Evolutionary conservation across 352 stramenopile genomes (phyloP), one percentile per base, ranked within the genome.

Genomic region (Phytophthora tentaculata): DNA sequence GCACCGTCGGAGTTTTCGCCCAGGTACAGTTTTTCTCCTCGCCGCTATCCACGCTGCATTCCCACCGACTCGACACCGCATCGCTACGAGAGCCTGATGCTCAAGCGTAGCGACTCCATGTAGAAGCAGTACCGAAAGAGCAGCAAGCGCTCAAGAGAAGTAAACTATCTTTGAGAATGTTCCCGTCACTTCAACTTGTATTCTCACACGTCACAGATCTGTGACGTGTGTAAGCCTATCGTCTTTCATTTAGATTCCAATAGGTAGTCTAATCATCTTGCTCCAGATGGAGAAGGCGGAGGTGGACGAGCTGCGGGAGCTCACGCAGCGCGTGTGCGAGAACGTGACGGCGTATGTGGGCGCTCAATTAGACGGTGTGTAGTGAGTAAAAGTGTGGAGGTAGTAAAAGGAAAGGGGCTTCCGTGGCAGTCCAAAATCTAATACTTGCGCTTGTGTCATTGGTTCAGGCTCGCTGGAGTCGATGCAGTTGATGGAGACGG

Each of bases 271-370:
- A 32, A 19, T 53, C 10, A 52, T 16, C 39, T 20, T 23, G 22
- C 6, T 5, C 14, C 14, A 16, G 29, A 94, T 94, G 85, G 80
- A 94, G 63, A 71, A 71, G 32, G 64, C 66, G 1, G 83, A 92
- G 61, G 75, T 76, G 56, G 74, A 84, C 53, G 77, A 88, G 49
- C 77, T 95, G 28, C 72, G 64, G 63, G 58, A 77, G 66, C 84
- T 95, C 64, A 80, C 83, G 49, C 74, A 81, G 71, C 79, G 72
- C 47, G 80, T 95, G 59, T 88, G 84, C 44, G 83, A 89, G 71
- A 91, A 76, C 44, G 77, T 95, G 37, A 69, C 82, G 12, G 76
- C 79, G 29, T 95, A 95, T 62, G 73, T 88, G 0, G 86, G 83
- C 28, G 76, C 73, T 0, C 81, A 95, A 66, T 73, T 93, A 13